Evolutionary conservation across 1,284 basidiomycete genomes (phyloP), one percentile per base, ranked within the genome.

Genomic region (Hemileia vastatrix): DNA sequence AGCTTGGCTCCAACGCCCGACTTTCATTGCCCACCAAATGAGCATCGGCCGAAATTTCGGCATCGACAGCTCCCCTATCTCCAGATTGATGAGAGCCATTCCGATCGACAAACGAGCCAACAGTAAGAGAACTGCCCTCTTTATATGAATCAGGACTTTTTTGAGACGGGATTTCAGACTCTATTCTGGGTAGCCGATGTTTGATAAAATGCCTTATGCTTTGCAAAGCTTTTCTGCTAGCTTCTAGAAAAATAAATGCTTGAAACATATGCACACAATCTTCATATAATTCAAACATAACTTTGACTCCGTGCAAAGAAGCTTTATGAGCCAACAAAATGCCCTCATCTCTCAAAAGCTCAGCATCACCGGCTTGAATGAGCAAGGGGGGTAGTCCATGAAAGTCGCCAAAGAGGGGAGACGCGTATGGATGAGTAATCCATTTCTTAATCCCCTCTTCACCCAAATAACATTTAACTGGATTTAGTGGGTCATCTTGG

Each of bases 401-500:
- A 24, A 68, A 48, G 6, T 58, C 48, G 58, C 54, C 27, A 44
- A 70, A 54, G 9, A 63, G 43, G 13, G 66, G 65, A 1, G 64
- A 66, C 51, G 66, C 64, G 63, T 70, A 70, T 1, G 66, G 66
- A 13, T 64, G 44, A n/a, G 79, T 72, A 90, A 95, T 57, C 56
- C 56, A 57, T 71, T 87, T 57, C 32, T 57, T 76, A 71, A 92
- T 85, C 40, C 86, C 78, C 63, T 81, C 81, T 33, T 88, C 86
- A 9, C 94, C 94, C 2, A 98, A 84, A 72, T 96, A 95, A 67
- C 93, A 87, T 18, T 83, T 83, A 54, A 98, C 87, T 0, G 95
- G 94, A 74, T 98, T 90, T 72, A 97, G 82, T 72, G 93, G 91
- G 70, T 91, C 89, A 56, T 72, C 66, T 56, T 19, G 43, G 31